phyloP scores from a whole-genome alignment of 805 yeast genomes.

The Kregervanrija fluxuum region DNA sequence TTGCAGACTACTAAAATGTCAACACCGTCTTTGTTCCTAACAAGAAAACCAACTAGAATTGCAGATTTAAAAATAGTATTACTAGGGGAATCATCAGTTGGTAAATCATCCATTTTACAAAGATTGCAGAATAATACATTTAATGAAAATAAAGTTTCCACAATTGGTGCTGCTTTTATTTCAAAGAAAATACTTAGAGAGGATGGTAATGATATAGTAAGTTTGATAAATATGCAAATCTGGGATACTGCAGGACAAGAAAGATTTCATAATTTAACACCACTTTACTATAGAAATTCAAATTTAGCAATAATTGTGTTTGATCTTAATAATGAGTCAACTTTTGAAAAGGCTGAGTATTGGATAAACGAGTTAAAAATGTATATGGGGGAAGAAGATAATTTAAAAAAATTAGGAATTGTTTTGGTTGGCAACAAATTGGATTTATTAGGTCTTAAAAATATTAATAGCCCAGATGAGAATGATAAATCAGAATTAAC shows the following conservation, averaged over 20 bases:
- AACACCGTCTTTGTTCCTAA: conserved; percentile 1
- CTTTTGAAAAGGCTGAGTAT: conserved; percentile 66
- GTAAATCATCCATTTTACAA: conserved; percentile 70
- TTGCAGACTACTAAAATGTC: background rate
- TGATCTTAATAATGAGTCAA: conserved; percentile 53
- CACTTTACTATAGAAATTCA: conserved; percentile 77
- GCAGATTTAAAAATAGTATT: conserved; percentile 31
- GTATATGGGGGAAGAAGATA: conserved; percentile 20
- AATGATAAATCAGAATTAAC: conserved; percentile 1
- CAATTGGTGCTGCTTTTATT: conserved; percentile 98
- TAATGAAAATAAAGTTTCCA: conserved; percentile 76
- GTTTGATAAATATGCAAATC: conserved; percentile 48
- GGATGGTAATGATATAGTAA: conserved; percentile 16
- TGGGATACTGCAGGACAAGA: conserved; percentile 99
- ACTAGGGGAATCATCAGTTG: conserved; percentile 51
- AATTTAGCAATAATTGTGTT: conserved; percentile 83
- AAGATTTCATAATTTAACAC: conserved; percentile 73
- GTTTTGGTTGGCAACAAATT: conserved; percentile 75
- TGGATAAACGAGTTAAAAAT: conserved; percentile 79
- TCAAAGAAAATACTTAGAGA: conserved; percentile 58
- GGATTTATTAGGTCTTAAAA: conserved; percentile 42
- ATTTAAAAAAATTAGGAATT: conserved; percentile 24
- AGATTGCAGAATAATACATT: conserved; percentile 68
- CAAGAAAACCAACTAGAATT: conserved; percentile 16
- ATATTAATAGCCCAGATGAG: conserved; percentile 1